These are phyloP conservation scores for Crithidia thermophila DNA, from an alignment of 208 protist genomes.

Conservation along the genomic window DNA sequence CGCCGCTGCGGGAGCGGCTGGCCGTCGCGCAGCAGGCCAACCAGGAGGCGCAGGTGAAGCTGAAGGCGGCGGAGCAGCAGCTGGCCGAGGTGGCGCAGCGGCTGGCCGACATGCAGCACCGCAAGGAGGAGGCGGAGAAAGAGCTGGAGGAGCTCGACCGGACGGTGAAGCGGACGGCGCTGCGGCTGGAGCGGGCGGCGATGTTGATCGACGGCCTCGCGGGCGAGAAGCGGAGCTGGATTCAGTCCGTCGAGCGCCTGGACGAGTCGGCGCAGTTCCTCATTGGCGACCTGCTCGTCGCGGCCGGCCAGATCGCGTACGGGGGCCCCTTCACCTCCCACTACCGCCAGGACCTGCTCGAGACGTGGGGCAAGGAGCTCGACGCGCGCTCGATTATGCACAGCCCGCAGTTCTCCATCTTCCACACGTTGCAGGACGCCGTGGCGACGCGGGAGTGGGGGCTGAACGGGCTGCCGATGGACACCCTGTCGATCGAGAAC, in stretches of 20 bases:
- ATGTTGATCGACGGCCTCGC: conserved; percentile 97
- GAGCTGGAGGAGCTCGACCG: conserved; percentile 95
- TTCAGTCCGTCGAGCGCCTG: conserved; percentile 89
- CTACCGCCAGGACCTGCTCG: conserved; percentile 91
- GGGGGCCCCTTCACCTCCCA: conserved; percentile 95
- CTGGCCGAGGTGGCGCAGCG: conserved; percentile 93
- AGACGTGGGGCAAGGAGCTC: conserved; percentile 88
- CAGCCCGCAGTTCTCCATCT: conserved; percentile 87
- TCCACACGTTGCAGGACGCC: conserved; percentile 94
- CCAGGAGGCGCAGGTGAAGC: conserved; percentile 87
- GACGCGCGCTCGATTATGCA: conserved; percentile 74
- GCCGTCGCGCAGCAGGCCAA: conserved; percentile 94
- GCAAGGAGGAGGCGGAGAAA: conserved; percentile 91
- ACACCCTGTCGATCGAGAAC: conserved; percentile 97
- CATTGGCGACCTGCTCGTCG: conserved; percentile 97
- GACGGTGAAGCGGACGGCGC: conserved; percentile 94
- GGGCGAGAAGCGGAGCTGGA: conserved; percentile 96
- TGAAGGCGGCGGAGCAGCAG: conserved; percentile 88
- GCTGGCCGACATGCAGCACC: conserved; percentile 93
- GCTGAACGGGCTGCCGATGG: conserved; percentile 96
- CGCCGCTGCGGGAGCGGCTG: conserved; percentile 92
- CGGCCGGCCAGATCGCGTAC: conserved; percentile 96
- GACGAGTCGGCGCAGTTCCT: conserved; percentile 85
- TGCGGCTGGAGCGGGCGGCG: conserved; percentile 95
- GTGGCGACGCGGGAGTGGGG: conserved; percentile 95